Base-by-base conservation (phyloP, 805 yeast species). In the Danielia oregonensis region DNA sequence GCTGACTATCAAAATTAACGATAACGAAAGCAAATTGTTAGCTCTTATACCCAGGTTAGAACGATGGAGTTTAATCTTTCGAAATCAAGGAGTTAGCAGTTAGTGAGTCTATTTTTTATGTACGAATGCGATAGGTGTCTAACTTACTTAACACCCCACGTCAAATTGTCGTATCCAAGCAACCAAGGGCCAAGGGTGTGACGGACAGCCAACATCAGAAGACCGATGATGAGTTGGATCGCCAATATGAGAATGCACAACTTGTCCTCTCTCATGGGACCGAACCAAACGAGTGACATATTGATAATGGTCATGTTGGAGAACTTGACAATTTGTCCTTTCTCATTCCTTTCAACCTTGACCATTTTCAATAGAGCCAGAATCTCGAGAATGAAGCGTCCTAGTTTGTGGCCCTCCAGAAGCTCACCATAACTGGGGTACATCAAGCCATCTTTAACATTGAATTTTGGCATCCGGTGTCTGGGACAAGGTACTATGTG, bases 401-500 rank as follows among this genome's bases (percentile, higher is more conserved):
- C 48, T 17, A 46, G 43, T 6, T 52, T 46, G 17, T 48, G 57
- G 18, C 65, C 53, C 4, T 65, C 44, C 6, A 43, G 48, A 29
- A 66, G 35, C 18, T 57, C 62, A 3, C 64, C 72, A 37, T 44
- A 65, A 39, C 71, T 65, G 14, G 95, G 88, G 52, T 86, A 78
- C 71, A 93, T 67, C 29, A 82, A 61, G 1, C 91, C 88, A 40
- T 85, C 81, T 11, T 68, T 59, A 9, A 63, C 65, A 49, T 86
- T 78, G 52, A 85, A 84, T 43, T 68, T 72, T 1, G 99, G 99
- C 55, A 93, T 54, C 51, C 99, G 72, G 59, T 93, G 99, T 48
- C 99, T 75, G 16, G 99, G 99, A 53, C 97, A 93, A 4, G 93
- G 95, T 13, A 93, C 81, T 2, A 93, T 46, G 24, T 82, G 78